These are phyloP conservation scores for Mucor lusitanicus DNA, from an alignment of 371 early-diverging fungal species.

Conservation along the genomic window DNA sequence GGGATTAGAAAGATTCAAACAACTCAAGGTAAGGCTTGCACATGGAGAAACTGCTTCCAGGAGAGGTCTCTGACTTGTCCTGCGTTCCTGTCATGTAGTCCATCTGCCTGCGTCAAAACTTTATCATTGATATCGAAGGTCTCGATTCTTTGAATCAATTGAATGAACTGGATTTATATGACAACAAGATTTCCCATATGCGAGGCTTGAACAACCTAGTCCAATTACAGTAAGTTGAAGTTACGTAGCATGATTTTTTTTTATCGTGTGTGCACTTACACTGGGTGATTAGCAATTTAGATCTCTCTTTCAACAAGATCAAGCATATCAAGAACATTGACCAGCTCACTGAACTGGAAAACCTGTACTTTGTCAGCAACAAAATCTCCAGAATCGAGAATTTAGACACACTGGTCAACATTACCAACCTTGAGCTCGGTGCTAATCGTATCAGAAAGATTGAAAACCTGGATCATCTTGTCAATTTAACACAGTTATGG, in stretches of 20 bases:
- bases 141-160: conserved; percentile 61
- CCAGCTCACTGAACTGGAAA: conserved; percentile 54
- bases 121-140: conserved; percentile 74
- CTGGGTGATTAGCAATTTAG: conserved; percentile 60
- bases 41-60: not conserved
- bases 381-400: conserved; percentile 79
- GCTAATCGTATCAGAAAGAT: conserved; percentile 92
- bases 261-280: too few relatives aligned
- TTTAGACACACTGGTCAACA: conserved; percentile 60
- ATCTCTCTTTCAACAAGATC: conserved; percentile 93
- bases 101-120: conserved; percentile 90
- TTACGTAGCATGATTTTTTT: not conserved
- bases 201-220: conserved; percentile 64
- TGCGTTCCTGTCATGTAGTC: too few relatives aligned
- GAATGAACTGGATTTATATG: conserved; percentile 90
- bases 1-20: conserved; percentile 68
- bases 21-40: conserved; percentile 57
- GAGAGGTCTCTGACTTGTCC: too few relatives aligned
- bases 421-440: conserved; percentile 90
- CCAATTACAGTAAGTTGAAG: conserved; percentile 62
- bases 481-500: conserved; percentile 86
- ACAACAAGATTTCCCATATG: conserved; percentile 86
- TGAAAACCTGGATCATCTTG: conserved; percentile 80
- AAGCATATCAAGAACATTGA: conserved; percentile 70
- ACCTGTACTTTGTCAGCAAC: conserved; percentile 86